Conservation (phyloP, 805 yeast species). For the Starmerella powellii region DNA sequence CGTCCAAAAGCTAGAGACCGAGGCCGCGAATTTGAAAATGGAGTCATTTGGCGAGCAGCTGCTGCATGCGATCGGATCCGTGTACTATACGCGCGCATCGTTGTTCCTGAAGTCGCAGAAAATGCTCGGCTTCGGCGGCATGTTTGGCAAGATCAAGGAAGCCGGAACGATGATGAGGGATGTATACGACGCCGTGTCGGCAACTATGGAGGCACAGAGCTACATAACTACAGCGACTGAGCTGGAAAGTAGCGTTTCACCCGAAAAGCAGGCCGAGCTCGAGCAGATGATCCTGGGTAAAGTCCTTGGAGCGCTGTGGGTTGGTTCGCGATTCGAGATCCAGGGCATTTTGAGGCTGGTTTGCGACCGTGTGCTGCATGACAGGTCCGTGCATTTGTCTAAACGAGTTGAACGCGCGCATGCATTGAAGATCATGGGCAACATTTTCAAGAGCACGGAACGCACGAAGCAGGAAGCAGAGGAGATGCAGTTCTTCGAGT, state of each 20-base stretch:
- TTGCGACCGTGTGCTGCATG: conserved; percentile 64
- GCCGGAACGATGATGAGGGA: conserved; percentile 74
- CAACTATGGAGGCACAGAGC: conserved; percentile 79
- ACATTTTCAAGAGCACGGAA: conserved; percentile 49
- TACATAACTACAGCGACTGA: conserved; percentile 62
- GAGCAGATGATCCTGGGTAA: conserved; percentile 79
- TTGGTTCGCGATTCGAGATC: conserved; percentile 78
- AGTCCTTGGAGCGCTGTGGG: conserved; percentile 89
- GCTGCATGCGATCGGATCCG: conserved; percentile 62
- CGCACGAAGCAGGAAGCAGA: conserved; percentile 83
- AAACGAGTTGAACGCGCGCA: conserved; percentile 66
- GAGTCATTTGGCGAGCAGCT: conserved; percentile 93
- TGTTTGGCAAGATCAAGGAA: conserved; percentile 68
- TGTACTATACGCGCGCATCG: conserved; percentile 63
- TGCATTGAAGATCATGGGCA: conserved; percentile 63
- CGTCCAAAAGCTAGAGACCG: conserved; percentile 53
- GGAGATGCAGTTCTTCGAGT: conserved; percentile 82
- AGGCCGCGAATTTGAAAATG: conserved; percentile 81
- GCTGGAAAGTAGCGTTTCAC: conserved; percentile 52
- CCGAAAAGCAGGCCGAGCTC: conserved; percentile 58
- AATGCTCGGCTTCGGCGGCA: conserved; percentile 76
- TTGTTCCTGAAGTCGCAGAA: conserved; percentile 63
- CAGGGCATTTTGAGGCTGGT: conserved; percentile 68
- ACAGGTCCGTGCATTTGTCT: conserved; percentile 46
- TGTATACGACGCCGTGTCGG: conserved; percentile 66